A percentile compares a stretch with the other conserved stretches of the same genome.
Evolutionary conservation across 2,329 filamentous ascomycete species (phyloP).

Genomic region (Salinomyces thailandicus): DNA sequence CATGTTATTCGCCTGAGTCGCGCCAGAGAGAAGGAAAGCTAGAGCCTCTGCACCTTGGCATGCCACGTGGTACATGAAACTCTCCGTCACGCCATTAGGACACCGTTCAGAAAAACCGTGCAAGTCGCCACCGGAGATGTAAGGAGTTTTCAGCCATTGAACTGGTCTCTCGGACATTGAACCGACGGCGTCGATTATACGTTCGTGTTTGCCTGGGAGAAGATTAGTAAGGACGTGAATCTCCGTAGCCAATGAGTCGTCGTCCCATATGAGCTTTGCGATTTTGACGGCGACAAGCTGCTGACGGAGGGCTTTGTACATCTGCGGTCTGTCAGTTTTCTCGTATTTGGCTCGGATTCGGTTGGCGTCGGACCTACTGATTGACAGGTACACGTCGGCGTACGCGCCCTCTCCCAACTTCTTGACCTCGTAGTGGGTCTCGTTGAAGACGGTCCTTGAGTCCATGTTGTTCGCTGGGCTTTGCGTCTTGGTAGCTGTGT

Average conservation of each 20-base stretch:
- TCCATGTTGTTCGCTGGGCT: neutral
- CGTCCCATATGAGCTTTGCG: neutral
- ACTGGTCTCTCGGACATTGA: too few species aligned
- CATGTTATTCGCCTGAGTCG: neutral
- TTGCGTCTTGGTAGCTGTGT: too few species aligned
- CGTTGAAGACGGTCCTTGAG: neutral
- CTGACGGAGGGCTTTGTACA: neutral
- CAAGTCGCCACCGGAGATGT: conserved; percentile 1
- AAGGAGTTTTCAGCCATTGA: conserved; percentile 2
- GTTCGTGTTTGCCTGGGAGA: neutral
- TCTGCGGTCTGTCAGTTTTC: neutral
- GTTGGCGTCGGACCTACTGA: neutral
- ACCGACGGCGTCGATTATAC: neutral
- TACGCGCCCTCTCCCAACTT: neutral
- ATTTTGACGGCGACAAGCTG: conserved; percentile 1
- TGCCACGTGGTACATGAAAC: neutral
- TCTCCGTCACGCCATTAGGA: neutral
- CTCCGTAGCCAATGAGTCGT: conserved; percentile 1
- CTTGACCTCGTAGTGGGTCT: conserved; percentile 2
- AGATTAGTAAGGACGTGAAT: neutral
- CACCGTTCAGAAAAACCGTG: neutral
- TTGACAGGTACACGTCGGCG: neutral
- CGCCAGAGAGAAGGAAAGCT: neutral
- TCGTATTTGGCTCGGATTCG: neutral
- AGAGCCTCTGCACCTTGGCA: neutral